Percentiles rank a stretch among this genome's conserved stretches.
phyloP scores from a whole-genome alignment of 805 yeast species.

The Saccharomycopsis sp. region DNA sequence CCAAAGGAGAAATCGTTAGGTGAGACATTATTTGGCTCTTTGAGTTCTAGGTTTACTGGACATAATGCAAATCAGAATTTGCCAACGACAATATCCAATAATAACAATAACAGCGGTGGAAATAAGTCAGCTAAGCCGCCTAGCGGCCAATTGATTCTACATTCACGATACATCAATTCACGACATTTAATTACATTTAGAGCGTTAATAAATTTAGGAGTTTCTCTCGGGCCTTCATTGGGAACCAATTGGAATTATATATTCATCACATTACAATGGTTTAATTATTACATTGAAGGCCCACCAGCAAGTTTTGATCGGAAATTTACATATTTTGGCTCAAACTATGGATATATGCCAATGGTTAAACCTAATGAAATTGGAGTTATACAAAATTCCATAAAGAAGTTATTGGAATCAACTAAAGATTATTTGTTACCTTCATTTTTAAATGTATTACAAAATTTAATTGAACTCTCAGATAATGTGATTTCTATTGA shows the following conservation, averaged over 20 bases:
- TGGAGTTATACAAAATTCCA: constrained; percentile 45
- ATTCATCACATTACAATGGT: constrained; percentile 68
- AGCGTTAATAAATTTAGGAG: constrained; percentile 69
- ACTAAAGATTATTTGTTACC: constrained; percentile 46
- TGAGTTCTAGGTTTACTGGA: constrained; percentile 17
- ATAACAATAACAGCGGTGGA: neutral
- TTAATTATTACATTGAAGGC: constrained; percentile 64
- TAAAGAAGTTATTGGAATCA: constrained; percentile 56
- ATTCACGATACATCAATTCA: constrained; percentile 45
- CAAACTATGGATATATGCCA: constrained; percentile 25
- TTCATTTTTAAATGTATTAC: constrained; percentile 43
- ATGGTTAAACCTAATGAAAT: constrained; percentile 33
- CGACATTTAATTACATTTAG: constrained; percentile 72
- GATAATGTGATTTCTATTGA: constrained; percentile 23
- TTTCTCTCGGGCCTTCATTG: constrained; percentile 74
- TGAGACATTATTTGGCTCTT: constrained; percentile 18
- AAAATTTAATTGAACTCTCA: constrained; percentile 41
- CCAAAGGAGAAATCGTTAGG: constrained; percentile 15
- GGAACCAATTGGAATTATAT: constrained; percentile 59
- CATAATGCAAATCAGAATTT: constrained; percentile 16
- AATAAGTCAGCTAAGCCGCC: constrained; percentile 21
- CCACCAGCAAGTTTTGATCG: constrained; percentile 36
- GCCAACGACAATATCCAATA: constrained; percentile 13
- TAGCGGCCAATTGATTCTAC: constrained; percentile 22
- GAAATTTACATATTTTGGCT: constrained; percentile 22